Evolutionary conservation across 192 early-diverging fungal species (phyloP), one percentile per base, ranked within the genome.

Genomic region (Podila epicladia): DNA sequence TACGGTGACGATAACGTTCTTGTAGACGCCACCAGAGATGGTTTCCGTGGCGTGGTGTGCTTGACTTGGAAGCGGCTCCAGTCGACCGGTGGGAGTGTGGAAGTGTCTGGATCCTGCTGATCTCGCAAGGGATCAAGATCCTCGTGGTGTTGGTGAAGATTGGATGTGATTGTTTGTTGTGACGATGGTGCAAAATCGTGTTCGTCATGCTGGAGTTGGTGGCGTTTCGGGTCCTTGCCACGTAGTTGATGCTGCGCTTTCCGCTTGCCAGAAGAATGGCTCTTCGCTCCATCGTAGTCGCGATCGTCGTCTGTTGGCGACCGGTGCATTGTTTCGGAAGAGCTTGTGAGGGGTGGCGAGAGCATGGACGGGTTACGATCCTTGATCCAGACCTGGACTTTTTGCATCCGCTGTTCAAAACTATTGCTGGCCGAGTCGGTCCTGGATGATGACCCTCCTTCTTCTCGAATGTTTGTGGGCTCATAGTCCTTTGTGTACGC

Each of bases 301-400:
- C 26, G 29, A 7, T 37, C 53, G 22, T 58, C 33, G 28, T 51
- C 28, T 50, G 15, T 58, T 20, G 7, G 31, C 15, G 19, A 49
- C 37, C 29, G 64, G 41, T 19, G 64, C 45, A 32, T 41, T 31
- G 19, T 51, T 49, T 79, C 69, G 1, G 77, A 80, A 19, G 48
- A 65, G 7, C 60, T 55, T 5, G 71, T 73, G 28, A 80, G 33
- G 5, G 77, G 67, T 0, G 71, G 77, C 0, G 77, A 80, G 32
- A 72, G 48, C 65, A 80, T 38, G 1, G 77, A 64, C 9, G 77
- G 77, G 24, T 72, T 69, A 1, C 67, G 59, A 28, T 68, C 57
- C 48, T 72, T 72, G 32, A 80, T 55, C 77, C 77, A 80, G 22
- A 64, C 71, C 6, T 61, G 66, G 15, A 80, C 77, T 38, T 69